Evolutionary conservation across 1,284 basidiomycete genomes (phyloP).

Genomic region (Anthracocystis setariae): DNA sequence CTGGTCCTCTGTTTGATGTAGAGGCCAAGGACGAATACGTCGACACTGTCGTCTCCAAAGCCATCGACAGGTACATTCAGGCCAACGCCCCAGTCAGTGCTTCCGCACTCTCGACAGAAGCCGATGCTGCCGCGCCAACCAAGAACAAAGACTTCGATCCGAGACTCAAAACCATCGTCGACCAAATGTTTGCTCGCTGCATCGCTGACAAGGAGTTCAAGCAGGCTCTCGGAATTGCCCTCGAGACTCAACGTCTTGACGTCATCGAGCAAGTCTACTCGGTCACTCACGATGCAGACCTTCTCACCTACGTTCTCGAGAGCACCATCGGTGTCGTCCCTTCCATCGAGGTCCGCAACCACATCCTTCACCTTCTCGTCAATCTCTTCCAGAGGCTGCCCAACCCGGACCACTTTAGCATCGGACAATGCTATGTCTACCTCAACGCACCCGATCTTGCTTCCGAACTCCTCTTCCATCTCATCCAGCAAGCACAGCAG

Average conservation of each 20-base stretch:
- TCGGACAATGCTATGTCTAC: constrained; percentile 67
- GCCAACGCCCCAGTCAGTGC: constrained; percentile 20
- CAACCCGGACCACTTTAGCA: constrained; percentile 65
- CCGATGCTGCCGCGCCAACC: constrained; percentile 11
- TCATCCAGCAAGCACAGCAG: constrained; percentile 58
- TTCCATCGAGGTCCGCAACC: constrained; percentile 54
- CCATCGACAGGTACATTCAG: constrained; percentile 66
- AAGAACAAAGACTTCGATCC: constrained; percentile 38
- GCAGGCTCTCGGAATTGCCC: constrained; percentile 65
- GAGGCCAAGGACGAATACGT: constrained; percentile 65
- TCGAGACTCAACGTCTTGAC: constrained; percentile 64
- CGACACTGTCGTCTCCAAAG: constrained; percentile 67
- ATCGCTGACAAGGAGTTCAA: constrained; percentile 61
- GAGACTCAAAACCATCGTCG: constrained; percentile 61
- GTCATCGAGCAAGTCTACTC: constrained; percentile 64
- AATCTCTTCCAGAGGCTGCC: constrained; percentile 65
- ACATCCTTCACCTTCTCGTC: constrained; percentile 66
- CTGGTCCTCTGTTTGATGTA: constrained; percentile 63
- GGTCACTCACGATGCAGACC: constrained; percentile 55
- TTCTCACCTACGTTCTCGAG: constrained; percentile 66
- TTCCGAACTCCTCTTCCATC: constrained; percentile 58
- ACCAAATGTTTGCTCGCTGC: constrained; percentile 66
- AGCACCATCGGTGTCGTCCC: constrained; percentile 62
- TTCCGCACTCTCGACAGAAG: constrained; percentile 15
- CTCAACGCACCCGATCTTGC: constrained; percentile 62